phyloP scores from a whole-genome alignment of 2,329 filamentous ascomycete genomes.

The Clarireedia monteithiana region DNA sequence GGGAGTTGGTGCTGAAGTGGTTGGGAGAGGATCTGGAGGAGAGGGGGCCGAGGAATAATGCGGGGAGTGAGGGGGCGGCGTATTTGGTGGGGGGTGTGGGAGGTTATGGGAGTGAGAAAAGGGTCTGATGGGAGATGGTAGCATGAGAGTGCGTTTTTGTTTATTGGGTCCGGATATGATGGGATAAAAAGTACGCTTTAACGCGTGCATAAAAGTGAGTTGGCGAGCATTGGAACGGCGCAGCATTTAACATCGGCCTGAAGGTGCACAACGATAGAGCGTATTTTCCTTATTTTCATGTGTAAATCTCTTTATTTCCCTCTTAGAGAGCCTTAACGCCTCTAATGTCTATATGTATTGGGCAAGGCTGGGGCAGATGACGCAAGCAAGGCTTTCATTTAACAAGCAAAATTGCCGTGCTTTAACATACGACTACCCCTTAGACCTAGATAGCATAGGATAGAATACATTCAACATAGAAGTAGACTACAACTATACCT shows the following conservation, averaged over 20 bases:
- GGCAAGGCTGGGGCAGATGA: background rate
- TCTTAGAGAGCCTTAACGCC: constrained; percentile 9
- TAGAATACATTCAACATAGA: constrained; percentile 27
- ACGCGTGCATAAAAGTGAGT: background rate
- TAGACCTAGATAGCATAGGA: constrained; percentile 19
- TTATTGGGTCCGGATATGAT: background rate
- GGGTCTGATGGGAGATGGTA: constrained; percentile 3
- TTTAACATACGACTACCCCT: constrained; percentile 12
- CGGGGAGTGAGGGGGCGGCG: constrained; percentile 36
- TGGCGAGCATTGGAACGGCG: background rate
- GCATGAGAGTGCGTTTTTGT: too few relatives aligned
- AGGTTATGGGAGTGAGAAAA: constrained; percentile 54
- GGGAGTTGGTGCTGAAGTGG: constrained; percentile 84
- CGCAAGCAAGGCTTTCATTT: background rate
- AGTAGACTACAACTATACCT: background rate
- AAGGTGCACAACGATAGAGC: background rate
- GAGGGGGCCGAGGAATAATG: constrained; percentile 61
- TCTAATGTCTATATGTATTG: constrained; percentile 1
- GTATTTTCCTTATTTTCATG: background rate
- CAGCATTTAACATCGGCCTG: constrained; percentile 9
- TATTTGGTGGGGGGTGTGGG: constrained; percentile 51
- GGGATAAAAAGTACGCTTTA: background rate
- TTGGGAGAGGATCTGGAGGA: constrained; percentile 71
- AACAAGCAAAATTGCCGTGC: constrained; percentile 7
- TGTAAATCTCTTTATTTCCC: background rate